Conservation (phyloP, 2,329 filamentous ascomycete genomes). For the Allantophomopsis cytisporea region DNA sequence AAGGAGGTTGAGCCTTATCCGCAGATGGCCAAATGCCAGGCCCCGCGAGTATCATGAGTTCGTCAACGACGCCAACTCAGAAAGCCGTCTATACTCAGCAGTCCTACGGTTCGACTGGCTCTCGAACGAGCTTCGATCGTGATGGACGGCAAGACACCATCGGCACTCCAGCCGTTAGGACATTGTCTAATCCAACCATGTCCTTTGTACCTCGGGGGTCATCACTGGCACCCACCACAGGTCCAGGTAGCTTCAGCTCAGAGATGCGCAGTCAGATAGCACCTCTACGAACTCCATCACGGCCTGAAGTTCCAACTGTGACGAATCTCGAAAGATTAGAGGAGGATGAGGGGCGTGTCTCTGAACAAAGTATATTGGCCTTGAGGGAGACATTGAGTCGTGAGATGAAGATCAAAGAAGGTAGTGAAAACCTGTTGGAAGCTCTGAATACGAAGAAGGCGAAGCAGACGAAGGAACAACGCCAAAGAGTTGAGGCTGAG, state of each 20-base stretch:
- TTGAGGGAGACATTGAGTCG: conserved; percentile 81
- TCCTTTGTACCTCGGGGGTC: conserved; percentile 54
- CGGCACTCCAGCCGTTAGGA: conserved; percentile 30
- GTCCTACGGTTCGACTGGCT: conserved; percentile 21
- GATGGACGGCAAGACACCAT: conserved; percentile 36
- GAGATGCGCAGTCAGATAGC: conserved; percentile 63
- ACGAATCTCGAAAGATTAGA: conserved; percentile 42
- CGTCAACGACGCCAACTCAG: conserved; percentile 38
- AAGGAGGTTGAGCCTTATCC: conserved; percentile 11
- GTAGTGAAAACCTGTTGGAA: conserved; percentile 95
- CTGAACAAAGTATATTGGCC: conserved; percentile 61
- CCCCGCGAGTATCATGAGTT: conserved; percentile 33
- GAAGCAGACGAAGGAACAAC: conserved; percentile 85
- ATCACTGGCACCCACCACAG: conserved; percentile 57
- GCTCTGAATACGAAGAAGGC: conserved; percentile 88
- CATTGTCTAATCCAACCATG: conserved; percentile 36
- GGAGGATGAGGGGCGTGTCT: conserved; percentile 43
- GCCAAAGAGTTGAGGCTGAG: conserved; percentile 70
- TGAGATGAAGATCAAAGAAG: conserved; percentile 95
- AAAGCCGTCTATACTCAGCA: conserved; percentile 33
- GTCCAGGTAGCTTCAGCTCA: conserved; percentile 78
- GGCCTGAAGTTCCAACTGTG: conserved; percentile 38
- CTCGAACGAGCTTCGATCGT: conserved; percentile 39
- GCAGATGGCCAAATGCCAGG: conserved; percentile 21
- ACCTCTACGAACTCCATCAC: conserved; percentile 46